Evolutionary conservation across 2,329 filamentous ascomycete species (phyloP), one percentile per base, ranked within the genome.

Genomic region (Alternaria burnsii): DNA sequence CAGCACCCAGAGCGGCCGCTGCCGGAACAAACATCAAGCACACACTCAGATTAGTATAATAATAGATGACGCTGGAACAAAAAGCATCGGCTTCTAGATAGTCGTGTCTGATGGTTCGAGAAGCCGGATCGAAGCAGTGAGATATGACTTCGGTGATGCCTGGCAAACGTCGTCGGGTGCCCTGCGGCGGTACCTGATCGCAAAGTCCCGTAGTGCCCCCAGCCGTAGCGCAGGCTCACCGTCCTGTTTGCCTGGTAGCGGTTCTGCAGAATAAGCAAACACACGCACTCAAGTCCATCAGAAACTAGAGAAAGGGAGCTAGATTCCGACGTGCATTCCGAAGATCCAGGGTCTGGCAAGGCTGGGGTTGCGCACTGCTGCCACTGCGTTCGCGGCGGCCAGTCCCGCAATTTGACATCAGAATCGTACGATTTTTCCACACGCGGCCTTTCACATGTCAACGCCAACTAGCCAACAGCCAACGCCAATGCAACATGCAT

Each of bases 381-480:
- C 46, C 47, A 40, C 32, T 41, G 52, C 32, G 34, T 56, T 47
- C 38, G 46, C 32, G 46, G 58, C 58, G 56, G 59, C 52, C 59
- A 56, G 41, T 51, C 46, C 63, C 38, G 58, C 58, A 54, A 52
- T 55, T 65, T 69, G 65, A 70, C 68, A 70, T 70, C 55, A 71
- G 58, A 71, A 71, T 74, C 72, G 70, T 75, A 75, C 68, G 71
- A 75, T 71, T 69, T 65, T 67, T 41, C 36, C 22, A 18, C 41
- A 50, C 53, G 22, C 34, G 50, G 58, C 42, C 59, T 24, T 42
- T 42, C 40, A 42, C 40, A 42, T 42, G 40, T 42, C 40, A 42
- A 42, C 18, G 10, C 18, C 18, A 41, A 41, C 40, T n/a, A 36
- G 10, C 20, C 40, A 42, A 10, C 40, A 22, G 58, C 59, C 63